Evolutionary conservation across 345 rosid genomes (phyloP).

Genomic region (Camelina hispida): DNA sequence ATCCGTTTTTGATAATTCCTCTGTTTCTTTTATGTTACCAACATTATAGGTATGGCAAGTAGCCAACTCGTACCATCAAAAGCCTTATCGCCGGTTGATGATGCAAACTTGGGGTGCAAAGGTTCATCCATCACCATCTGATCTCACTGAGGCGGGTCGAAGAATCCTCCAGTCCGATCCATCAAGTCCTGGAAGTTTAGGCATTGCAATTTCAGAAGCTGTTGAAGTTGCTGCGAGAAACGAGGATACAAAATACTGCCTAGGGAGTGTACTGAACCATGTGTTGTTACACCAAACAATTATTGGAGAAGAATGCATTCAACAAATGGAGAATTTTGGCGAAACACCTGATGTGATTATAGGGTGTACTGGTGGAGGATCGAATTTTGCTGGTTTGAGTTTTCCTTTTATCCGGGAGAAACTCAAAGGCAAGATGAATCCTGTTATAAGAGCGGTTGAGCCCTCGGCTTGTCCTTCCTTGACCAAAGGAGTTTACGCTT

Average conservation of each 20-base stretch:
- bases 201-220: conserved; percentile 97
- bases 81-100: conserved; percentile 93
- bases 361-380: conserved; percentile 97
- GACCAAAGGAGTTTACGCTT: conserved; percentile 88
- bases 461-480: conserved; percentile 92
- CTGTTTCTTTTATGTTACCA: not conserved
- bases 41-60: conserved; percentile 89
- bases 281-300: conserved; percentile 94
- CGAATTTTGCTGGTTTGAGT: conserved; percentile 90
- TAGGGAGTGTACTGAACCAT: conserved; percentile 93
- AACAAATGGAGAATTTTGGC: conserved; percentile 82
- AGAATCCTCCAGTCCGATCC: conserved; percentile 73
- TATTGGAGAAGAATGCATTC: conserved; percentile 87
- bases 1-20: not conserved
- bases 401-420: conserved; percentile 95
- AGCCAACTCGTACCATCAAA: conserved; percentile 88
- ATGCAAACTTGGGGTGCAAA: conserved; percentile 99
- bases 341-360: conserved; percentile 88
- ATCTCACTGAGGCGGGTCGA: conserved; percentile 70
- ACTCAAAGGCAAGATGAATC: conserved; percentile 79
- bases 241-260: conserved; percentile 78
- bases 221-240: conserved; percentile 82
- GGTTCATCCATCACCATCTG: conserved; percentile 90
- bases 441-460: conserved; percentile 81
- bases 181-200: conserved; percentile 84